These are phyloP conservation scores for Glebionis coronaria DNA, from an alignment of 129 eudicot genomes.

Conservation along the genomic window DNA sequence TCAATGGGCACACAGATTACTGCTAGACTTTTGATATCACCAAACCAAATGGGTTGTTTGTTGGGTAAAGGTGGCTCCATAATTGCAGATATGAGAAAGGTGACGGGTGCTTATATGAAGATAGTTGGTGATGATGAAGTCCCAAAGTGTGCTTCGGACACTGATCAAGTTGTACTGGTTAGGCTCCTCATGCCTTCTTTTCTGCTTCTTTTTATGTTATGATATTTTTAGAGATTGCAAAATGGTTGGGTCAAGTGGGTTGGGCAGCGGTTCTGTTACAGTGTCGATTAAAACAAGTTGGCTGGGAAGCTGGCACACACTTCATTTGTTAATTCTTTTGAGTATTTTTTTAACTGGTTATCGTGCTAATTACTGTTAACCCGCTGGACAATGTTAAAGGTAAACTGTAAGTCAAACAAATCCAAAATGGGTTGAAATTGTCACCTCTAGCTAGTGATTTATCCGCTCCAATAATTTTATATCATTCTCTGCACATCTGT, in stretches of 20 bases:
- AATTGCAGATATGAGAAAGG: constrained; percentile 76
- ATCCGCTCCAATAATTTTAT: neutral
- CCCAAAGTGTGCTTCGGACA: constrained; percentile 60
- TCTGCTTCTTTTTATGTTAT: neutral
- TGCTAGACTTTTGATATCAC: constrained; percentile 57
- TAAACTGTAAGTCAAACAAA: neutral
- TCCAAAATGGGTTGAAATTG: neutral
- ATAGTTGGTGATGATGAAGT: constrained; percentile 56
- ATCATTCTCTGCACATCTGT: neutral
- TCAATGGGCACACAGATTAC: constrained; percentile 33
- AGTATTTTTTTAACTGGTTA: neutral
- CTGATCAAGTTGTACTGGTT: constrained; percentile 76
- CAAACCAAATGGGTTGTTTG: constrained; percentile 76
- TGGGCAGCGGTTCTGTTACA: neutral
- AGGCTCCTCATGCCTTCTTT: constrained; percentile 23
- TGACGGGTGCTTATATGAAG: constrained; percentile 59
- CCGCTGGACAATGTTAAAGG: neutral
- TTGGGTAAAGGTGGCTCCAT: constrained; percentile 88
- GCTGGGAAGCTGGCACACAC: neutral
- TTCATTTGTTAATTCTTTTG: neutral
- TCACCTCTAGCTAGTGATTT: constrained; percentile 3
- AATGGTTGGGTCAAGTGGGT: constrained; percentile 4
- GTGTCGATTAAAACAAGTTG: neutral
- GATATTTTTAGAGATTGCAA: neutral
- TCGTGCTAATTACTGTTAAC: neutral